These are phyloP conservation scores for Suillus variegatus DNA, from an alignment of 768 basidiomycete species.

Conservation along the genomic window DNA sequence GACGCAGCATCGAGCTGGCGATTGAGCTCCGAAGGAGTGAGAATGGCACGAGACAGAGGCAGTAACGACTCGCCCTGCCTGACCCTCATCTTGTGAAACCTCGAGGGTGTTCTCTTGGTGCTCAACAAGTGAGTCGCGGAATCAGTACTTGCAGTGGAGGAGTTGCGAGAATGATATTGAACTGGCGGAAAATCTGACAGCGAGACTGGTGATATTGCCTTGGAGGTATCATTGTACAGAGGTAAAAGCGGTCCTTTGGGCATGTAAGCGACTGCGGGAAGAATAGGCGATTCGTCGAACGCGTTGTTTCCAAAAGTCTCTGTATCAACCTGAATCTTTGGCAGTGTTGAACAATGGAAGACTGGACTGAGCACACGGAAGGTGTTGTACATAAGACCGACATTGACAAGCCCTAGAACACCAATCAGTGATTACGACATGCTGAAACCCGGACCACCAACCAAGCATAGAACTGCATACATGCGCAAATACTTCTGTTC, in stretches of 20 bases:
- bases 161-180: slow-evolving; percentile 13
- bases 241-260: slow-evolving; percentile 3
- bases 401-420: slow-evolving; percentile 59
- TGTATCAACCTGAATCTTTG: slow-evolving; percentile 14
- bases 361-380: slow-evolving; percentile 61
- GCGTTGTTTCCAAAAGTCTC: slow-evolving; percentile 26
- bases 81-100: slow-evolving; percentile 10
- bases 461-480: slow-evolving; percentile 56
- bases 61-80: neutral
- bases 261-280: slow-evolving; percentile 9
- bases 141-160: slow-evolving; percentile 20
- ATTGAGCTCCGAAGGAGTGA: slow-evolving; percentile 12
- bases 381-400: slow-evolving; percentile 67
- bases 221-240: slow-evolving; percentile 1
- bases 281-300: slow-evolving; percentile 22
- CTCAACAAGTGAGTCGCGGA: slow-evolving; percentile 18
- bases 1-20: slow-evolving; percentile 14
- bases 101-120: slow-evolving; percentile 13
- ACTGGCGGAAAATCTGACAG: slow-evolving; percentile 5
- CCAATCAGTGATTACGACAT: neutral
- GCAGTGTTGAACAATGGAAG: slow-evolving; percentile 34
- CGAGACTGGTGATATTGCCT: neutral
- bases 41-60: neutral
- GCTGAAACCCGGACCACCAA: slow-evolving; percentile 28
- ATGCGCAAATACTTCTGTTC: slow-evolving; percentile 49